These are phyloP conservation scores for Monotropa hypopitys DNA, from an alignment of 179 eudicot species.

Conservation along the genomic window DNA sequence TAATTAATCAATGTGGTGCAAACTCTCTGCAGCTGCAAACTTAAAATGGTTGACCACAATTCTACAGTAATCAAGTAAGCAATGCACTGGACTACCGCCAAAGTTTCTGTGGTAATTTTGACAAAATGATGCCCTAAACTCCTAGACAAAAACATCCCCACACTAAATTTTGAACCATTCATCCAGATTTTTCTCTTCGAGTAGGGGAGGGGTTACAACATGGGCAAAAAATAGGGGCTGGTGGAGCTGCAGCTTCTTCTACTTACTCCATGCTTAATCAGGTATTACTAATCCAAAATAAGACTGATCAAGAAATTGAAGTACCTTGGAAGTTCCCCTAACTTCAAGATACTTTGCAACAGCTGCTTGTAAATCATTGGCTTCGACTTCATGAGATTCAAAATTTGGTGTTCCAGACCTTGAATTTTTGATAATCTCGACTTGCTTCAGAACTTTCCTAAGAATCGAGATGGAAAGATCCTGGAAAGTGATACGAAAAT, in stretches of 20 bases:
- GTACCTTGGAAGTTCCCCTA: constrained; percentile 86
- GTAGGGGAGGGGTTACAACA: not conserved
- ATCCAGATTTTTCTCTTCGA: not conserved
- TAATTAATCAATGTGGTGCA: no score
- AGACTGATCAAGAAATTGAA: constrained; percentile 2
- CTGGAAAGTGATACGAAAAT: constrained; percentile 26
- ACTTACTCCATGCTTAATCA: not conserved
- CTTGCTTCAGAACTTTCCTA: constrained; percentile 68
- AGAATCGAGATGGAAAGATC: constrained; percentile 64
- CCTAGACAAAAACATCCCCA: not conserved
- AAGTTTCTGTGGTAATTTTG: constrained; percentile 4
- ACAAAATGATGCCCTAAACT: not conserved
- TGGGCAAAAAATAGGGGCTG: not conserved
- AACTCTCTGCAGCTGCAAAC: not conserved
- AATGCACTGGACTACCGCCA: not conserved
- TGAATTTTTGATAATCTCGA: constrained; percentile 73
- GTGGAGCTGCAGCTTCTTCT: not conserved
- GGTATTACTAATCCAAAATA: not conserved
- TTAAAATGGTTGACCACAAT: not conserved
- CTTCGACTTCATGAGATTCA: constrained; percentile 81
- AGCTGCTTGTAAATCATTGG: constrained; percentile 72
- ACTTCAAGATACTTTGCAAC: constrained; percentile 67
- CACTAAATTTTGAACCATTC: not conserved
- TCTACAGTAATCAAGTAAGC: not conserved
- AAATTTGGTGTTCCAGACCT: constrained; percentile 85